These are phyloP conservation scores for Lichina pygmaea DNA, from an alignment of 495 filamentous ascomycete species.

Conservation along the genomic window DNA sequence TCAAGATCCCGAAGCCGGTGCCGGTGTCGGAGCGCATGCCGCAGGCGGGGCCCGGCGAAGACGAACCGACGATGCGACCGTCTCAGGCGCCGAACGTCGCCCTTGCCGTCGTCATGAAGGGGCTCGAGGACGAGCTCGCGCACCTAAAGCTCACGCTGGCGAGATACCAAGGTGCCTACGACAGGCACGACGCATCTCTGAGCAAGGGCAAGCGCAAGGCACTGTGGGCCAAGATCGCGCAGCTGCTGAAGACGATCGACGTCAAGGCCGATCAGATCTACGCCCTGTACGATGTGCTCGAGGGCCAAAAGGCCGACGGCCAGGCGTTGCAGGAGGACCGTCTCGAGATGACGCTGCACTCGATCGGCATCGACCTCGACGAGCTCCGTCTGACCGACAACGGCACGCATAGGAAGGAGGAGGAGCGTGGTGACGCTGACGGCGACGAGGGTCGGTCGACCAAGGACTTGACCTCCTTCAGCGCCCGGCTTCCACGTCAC, in stretches of 20 bases:
- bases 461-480: constrained; percentile 1
- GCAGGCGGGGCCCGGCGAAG: constrained; percentile 18
- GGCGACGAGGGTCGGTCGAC: too few species aligned
- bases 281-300: constrained; percentile 66
- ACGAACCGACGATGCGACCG: constrained; percentile 54
- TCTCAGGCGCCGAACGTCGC: constrained; percentile 46
- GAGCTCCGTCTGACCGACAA: background rate
- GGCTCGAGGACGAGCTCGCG: constrained; percentile 53
- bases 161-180: constrained; percentile 29
- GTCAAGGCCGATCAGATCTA: constrained; percentile 74
- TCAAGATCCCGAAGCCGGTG: constrained; percentile 37
- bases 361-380: constrained; percentile 20
- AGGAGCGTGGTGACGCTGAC: background rate
- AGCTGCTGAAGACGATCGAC: constrained; percentile 37
- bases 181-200: constrained; percentile 38
- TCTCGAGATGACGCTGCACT: constrained; percentile 39
- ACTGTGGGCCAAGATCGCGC: constrained; percentile 34
- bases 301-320: constrained; percentile 43
- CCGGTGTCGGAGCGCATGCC: constrained; percentile 44
- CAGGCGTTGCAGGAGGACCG: constrained; percentile 37
- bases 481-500: background rate
- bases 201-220: constrained; percentile 39
- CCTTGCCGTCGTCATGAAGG: constrained; percentile 55
- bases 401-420: background rate
- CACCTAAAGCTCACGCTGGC: constrained; percentile 37